phyloP scores from a whole-genome alignment of 1,139 yeast genomes.

The Geotrichum klebahnii region DNA sequence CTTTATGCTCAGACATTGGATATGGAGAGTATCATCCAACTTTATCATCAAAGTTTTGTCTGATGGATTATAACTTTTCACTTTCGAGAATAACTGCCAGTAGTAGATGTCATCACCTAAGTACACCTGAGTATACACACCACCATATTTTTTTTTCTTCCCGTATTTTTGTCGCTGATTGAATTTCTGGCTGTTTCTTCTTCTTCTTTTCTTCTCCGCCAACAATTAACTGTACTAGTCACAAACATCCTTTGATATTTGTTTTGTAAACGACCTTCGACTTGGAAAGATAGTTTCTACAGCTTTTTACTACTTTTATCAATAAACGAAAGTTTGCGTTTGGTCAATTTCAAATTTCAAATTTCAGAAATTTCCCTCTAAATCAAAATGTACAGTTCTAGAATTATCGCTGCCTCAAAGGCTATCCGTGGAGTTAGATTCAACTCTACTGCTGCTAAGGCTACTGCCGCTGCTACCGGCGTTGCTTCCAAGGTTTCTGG shows the following conservation, averaged over 20 bases:
- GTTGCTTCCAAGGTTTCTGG: slow-evolving; percentile 50
- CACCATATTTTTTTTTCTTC: neutral
- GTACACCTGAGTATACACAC: neutral
- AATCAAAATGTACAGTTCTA: slow-evolving; percentile 20
- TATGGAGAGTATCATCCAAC: too few species aligned
- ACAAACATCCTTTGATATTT: neutral
- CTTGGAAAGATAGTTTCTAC: neutral
- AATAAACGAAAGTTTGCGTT: too few species aligned
- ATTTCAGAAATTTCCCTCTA: neutral
- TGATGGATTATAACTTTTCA: too few species aligned
- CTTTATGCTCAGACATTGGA: too few species aligned
- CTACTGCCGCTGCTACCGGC: slow-evolving; percentile 45
- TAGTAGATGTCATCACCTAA: neutral
- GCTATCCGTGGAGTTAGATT: slow-evolving; percentile 21
- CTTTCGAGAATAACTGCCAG: too few species aligned
- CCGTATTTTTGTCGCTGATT: neutral
- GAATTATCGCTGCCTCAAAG: slow-evolving; percentile 15
- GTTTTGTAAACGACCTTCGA: neutral
- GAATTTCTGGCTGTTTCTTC: too few species aligned
- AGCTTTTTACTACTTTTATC: too few species aligned
- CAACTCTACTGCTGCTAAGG: slow-evolving; percentile 24
- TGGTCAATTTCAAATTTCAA: neutral
- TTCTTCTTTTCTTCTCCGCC: neutral
- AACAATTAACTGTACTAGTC: too few species aligned
- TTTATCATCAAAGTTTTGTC: too few species aligned